Percentiles rank a stretch among this genome's conserved stretches.
Evolutionary conservation across 768 basidiomycete genomes (phyloP).

Genomic region (Tulasnella sp.): DNA sequence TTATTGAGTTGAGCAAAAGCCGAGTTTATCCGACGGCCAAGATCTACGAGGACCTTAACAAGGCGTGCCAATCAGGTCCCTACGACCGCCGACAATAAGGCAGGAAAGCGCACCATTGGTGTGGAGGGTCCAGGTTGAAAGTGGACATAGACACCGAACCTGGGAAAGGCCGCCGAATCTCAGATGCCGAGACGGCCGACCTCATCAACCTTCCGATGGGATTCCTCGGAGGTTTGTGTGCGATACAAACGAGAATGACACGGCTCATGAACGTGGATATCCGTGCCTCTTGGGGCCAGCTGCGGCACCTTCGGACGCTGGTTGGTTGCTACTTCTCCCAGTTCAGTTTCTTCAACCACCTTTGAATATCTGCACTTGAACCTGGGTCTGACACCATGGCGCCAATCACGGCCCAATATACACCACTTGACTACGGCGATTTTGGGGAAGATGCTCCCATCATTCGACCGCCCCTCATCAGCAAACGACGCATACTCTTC

Average conservation of each 20-base stretch:
- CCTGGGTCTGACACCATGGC: neutral
- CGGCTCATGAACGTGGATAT: too few relatives aligned
- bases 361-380: neutral
- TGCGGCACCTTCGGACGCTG: too few relatives aligned
- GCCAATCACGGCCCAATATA: neutral
- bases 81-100: neutral
- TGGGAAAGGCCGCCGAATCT: neutral
- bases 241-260: too few relatives aligned
- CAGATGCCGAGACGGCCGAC: neutral
- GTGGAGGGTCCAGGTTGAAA: neutral
- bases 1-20: constrained; percentile 84
- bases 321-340: too few relatives aligned
- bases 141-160: neutral
- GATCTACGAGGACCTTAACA: constrained; percentile 89
- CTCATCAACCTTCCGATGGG: neutral
- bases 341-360: neutral
- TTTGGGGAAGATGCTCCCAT: neutral
- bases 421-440: neutral
- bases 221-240: neutral
- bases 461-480: neutral
- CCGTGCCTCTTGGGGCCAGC: too few relatives aligned
- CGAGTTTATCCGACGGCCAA: constrained; percentile 87
- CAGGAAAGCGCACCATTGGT: neutral
- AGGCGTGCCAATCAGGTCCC: neutral
- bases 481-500: neutral